phyloP scores from a whole-genome alignment of 2,329 filamentous ascomycete species.

The Aureobasidium sp. region DNA sequence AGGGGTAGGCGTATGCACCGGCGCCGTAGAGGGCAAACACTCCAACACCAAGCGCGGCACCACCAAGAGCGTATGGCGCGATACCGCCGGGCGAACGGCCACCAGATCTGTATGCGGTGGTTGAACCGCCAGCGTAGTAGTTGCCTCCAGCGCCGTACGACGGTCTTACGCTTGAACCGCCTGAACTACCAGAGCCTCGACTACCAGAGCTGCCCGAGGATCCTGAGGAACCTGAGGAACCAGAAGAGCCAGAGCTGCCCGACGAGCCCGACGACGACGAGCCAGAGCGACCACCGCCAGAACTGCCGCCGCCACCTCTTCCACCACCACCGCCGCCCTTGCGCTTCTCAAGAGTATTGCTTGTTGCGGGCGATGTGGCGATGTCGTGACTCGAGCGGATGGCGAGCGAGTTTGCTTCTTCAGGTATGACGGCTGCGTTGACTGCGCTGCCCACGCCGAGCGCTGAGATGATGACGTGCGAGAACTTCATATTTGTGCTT shows the following conservation, averaged over 20 bases:
- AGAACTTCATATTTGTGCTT: constrained; percentile 7
- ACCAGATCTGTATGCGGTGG: constrained; percentile 55
- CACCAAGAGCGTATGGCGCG: constrained; percentile 46
- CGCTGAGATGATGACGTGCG: neutral
- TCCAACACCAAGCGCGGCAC: constrained; percentile 48
- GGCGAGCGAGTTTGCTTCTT: constrained; percentile 9
- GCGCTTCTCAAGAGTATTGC: constrained; percentile 38
- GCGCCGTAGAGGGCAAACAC: constrained; percentile 59
- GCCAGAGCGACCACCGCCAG: constrained; percentile 20
- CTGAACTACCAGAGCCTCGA: constrained; percentile 22
- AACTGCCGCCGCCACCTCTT: constrained; percentile 31
- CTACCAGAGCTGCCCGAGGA: constrained; percentile 15
- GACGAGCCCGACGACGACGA: constrained; percentile 11
- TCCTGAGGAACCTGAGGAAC: constrained; percentile 1
- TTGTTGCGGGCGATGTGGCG: constrained; percentile 20
- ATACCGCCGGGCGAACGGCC: constrained; percentile 44
- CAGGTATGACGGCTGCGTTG: constrained; percentile 12
- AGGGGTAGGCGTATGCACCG: constrained; percentile 56
- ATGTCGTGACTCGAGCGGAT: neutral
- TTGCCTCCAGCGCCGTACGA: constrained; percentile 54
- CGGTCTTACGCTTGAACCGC: constrained; percentile 53
- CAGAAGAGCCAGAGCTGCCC: constrained; percentile 15
- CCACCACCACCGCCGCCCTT: constrained; percentile 42
- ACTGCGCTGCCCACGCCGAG: constrained; percentile 3
- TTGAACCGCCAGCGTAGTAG: constrained; percentile 62